Evolutionary conservation across 805 yeast genomes (phyloP), one percentile per base, ranked within the genome.

Genomic region (Suhomyces sp.): DNA sequence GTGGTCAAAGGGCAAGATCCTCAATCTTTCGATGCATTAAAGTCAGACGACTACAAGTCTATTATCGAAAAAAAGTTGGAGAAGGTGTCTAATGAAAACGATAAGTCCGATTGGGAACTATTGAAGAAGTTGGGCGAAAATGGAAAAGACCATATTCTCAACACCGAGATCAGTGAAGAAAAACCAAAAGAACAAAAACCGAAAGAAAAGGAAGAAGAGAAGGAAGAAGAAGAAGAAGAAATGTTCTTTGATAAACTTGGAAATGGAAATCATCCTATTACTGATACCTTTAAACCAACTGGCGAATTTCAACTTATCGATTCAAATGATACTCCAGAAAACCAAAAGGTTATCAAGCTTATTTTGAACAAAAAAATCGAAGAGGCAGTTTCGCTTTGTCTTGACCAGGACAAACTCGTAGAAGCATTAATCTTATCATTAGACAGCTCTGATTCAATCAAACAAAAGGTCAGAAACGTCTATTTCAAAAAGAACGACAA

Each of bases 391-490:
- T 79, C 84, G 31, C 62, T 77, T 22, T 83, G 93, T 57, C 71
- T 94, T 53, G 76, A 82, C 44, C 79, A 81, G 33, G 86, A 81
- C 47, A 79, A 80, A 53, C 68, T 90, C 20, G 67, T 81, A 20
- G 98, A 94, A 65, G 97, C 98, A 3, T 78, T 92, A 58, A 73
- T 92, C 24, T 77, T 94, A 54, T 89, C 98, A 0, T 70, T 87
- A 61, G 83, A 84, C 60, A 89, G 86, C 3, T 67, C 83, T 15
- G 83, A 80, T 17, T 61, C 60, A 17, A 74, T 85, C 64, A 87
- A 87, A 58, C 77, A 80, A 49, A 82, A 83, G 59, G 97, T 86
- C 3, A 84, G 81, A 61, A 78, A 81, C 61, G 85, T 86, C 15
- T 94, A 86, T 66, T 87, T 91, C 69, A 62, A 77, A 33, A 80